These are phyloP conservation scores for Cladophialophora psammophila DNA, from an alignment of 2,329 filamentous ascomycete species.

Conservation along the genomic window DNA sequence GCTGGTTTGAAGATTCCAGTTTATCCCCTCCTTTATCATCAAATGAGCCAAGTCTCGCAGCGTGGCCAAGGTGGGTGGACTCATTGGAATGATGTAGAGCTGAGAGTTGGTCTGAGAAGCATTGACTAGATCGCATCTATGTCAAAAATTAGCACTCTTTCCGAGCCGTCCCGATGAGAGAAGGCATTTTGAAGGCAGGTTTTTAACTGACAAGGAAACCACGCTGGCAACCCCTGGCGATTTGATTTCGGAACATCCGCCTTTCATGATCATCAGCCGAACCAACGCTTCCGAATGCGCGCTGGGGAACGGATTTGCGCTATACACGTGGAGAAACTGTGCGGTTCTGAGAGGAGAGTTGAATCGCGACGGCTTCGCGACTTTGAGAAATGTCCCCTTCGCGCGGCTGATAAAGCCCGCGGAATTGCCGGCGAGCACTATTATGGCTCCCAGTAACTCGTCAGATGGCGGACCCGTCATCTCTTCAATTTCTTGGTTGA, in stretches of 20 bases:
- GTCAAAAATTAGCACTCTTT: neutral
- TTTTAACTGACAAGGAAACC: neutral
- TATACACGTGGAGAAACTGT: conserved; percentile 11
- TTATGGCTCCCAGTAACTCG: conserved; percentile 11
- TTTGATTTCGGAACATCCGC: conserved; percentile 7
- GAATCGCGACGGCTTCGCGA: conserved; percentile 1
- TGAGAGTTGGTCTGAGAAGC: conserved; percentile 12
- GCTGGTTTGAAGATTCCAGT: neutral
- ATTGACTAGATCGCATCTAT: conserved; percentile 9
- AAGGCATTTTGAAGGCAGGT: neutral
- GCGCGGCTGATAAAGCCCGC: neutral
- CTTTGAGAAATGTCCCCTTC: neutral
- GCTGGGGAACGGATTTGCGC: conserved; percentile 7
- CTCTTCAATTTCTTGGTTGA: conserved; percentile 4
- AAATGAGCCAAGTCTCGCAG: neutral
- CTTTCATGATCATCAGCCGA: conserved; percentile 8
- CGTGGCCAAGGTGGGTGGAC: conserved; percentile 3
- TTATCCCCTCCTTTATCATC: neutral
- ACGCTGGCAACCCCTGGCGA: conserved; percentile 7
- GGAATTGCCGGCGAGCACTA: conserved; percentile 10
- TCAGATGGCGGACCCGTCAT: conserved; percentile 9
- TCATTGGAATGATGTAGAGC: conserved; percentile 10
- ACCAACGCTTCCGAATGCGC: conserved; percentile 7
- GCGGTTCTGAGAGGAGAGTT: conserved; percentile 6
- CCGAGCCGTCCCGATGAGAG: neutral